Conservation (phyloP, 495 filamentous ascomycete species). For the Cryomyces antarcticus region DNA sequence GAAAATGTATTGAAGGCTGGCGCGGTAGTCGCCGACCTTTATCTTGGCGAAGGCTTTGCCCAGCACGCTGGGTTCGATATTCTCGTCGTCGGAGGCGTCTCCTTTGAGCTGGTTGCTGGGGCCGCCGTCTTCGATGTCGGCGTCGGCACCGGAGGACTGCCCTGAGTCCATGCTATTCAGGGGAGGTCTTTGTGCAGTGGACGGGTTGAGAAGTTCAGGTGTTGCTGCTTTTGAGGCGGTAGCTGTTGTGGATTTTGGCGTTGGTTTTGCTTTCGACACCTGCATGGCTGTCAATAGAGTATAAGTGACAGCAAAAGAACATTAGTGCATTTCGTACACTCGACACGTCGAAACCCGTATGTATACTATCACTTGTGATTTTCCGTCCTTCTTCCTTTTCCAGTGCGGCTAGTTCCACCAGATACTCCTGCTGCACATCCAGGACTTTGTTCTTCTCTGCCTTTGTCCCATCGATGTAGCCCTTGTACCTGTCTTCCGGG, state of each 20-base stretch:
- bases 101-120: conserved; percentile 19
- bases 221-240: conserved; percentile 12
- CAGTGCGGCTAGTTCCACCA: conserved; percentile 50
- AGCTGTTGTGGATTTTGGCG: conserved; percentile 5
- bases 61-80: conserved; percentile 53
- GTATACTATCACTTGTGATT: conserved; percentile 82
- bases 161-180: conserved; percentile 16
- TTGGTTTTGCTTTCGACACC: background rate
- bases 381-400: conserved; percentile 76
- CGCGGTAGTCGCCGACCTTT: conserved; percentile 49
- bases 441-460: conserved; percentile 58
- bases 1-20: conserved; percentile 53
- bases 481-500: conserved; percentile 39
- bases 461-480: conserved; percentile 54
- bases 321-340: conserved; percentile 32
- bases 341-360: conserved; percentile 76
- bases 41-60: conserved; percentile 65
- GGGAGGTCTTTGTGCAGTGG: conserved; percentile 17
- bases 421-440: conserved; percentile 52
- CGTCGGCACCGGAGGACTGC: conserved; percentile 36
- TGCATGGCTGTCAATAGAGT: background rate
- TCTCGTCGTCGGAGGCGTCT: conserved; percentile 42
- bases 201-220: conserved; percentile 67
- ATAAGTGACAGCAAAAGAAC: background rate
- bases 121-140: conserved; percentile 35